phyloP scores from a whole-genome alignment of 2,329 filamentous ascomycete genomes.

The Talaromyces sp. region DNA sequence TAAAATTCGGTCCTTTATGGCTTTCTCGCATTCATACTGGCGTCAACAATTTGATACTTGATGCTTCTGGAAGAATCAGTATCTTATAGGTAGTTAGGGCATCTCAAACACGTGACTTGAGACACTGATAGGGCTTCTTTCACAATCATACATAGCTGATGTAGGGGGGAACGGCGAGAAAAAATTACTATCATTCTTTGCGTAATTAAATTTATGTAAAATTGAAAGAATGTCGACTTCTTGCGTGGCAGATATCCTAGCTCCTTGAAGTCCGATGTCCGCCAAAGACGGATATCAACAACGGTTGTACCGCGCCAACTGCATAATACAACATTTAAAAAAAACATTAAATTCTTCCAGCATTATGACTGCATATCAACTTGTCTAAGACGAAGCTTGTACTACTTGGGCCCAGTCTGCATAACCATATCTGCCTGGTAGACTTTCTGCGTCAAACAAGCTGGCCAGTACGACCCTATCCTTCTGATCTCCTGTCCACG shows the following conservation, averaged over 20 bases:
- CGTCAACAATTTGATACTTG: not conserved
- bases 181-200: not conserved
- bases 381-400: slow-evolving; percentile 18
- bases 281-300: not conserved
- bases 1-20: no score
- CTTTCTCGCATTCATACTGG: no score
- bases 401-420: slow-evolving; percentile 48
- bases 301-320: not conserved
- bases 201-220: not conserved
- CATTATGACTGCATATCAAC: not conserved
- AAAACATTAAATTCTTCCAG: not conserved
- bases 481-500: slow-evolving; percentile 47
- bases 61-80: not conserved
- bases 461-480: slow-evolving; percentile 47
- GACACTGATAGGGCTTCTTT: not conserved
- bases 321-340: not conserved
- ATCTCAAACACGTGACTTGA: not conserved
- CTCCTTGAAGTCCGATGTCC: not conserved
- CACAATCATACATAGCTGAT: not conserved
- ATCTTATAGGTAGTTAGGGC: not conserved
- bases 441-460: slow-evolving; percentile 45
- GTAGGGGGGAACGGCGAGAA: not conserved
- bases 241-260: not conserved
- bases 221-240: not conserved
- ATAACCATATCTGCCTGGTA: slow-evolving; percentile 44